Base-by-base conservation (phyloP, 768 basidiomycete genomes). In the Lactarius indigo region DNA sequence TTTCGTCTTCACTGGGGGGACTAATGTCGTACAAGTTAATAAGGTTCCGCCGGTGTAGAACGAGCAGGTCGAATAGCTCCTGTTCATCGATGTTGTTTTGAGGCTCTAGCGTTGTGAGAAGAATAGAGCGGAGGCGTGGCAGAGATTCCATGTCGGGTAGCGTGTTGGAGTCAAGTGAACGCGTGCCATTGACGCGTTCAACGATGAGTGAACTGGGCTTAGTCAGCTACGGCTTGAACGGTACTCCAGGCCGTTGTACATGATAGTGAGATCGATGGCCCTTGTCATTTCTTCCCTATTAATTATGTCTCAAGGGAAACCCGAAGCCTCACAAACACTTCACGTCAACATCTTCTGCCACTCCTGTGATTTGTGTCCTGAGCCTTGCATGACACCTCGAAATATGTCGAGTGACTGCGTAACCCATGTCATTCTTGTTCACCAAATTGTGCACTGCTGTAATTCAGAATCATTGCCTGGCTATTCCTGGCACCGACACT, bases 11-110 rank as follows among this genome's bases (percentile, higher is more conserved):
- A 73, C 80, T 87, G 63, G 85, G 80, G 58, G 81, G 81, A 2
- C 88, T 89, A 37, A 89, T 82, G 73, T 91, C 83, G 73, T 88
- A 85, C 30, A 94, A 76, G 68, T 81, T 80, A 65, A 87, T 76
- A 13, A 95, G 81, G 71, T 82, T 82, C 20, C 83, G 76, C 76
- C 84, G 88, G 79, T 89, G 84, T 54, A 84, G 74, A 80, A 90
- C 84, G 70, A 92, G 78, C 74, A 87, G 82, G 75, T 91, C 87
- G 68, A 92, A 91, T 66, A 92, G 82, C 70, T 87, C 87, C 70
- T 90, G 90, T 73, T 90, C 90, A 52, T 80, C 81, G 76, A 84
- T 78, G 28, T 76, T 75, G n/a, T 76, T 71, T 18, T 80, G 82
- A 37, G 81, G 74, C 50, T 79, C 76, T 35, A 90, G 77, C 0